Evolutionary conservation across 495 filamentous ascomycete species (phyloP).

Genomic region (Aspergillus asperescens): DNA sequence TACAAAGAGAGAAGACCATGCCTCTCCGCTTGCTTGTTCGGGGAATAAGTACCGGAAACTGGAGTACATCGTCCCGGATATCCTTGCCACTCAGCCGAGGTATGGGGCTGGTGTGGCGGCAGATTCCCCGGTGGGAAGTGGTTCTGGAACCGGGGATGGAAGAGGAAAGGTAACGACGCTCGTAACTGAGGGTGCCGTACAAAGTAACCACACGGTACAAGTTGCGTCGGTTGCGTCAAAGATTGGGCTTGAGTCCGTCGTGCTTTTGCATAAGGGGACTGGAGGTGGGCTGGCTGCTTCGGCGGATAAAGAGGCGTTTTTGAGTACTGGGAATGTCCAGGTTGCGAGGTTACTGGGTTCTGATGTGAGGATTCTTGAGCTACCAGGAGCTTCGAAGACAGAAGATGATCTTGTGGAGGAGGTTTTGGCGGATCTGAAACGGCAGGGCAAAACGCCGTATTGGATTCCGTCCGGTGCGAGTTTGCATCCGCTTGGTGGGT

Average conservation of each 20-base stretch:
- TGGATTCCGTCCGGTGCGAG: constrained; percentile 41
- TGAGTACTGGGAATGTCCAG: constrained; percentile 30
- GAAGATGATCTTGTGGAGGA: constrained; percentile 17
- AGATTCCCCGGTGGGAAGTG: neutral
- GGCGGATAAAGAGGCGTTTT: constrained; percentile 16
- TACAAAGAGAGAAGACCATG: constrained; percentile 39
- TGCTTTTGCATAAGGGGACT: constrained; percentile 29
- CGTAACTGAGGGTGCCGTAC: constrained; percentile 39
- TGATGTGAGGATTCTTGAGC: constrained; percentile 33
- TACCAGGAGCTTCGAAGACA: constrained; percentile 4
- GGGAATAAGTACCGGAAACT: constrained; percentile 45
- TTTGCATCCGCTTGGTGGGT: constrained; percentile 34
- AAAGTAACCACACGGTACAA: constrained; percentile 42
- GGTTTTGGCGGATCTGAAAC: constrained; percentile 20
- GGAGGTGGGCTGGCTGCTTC: constrained; percentile 24
- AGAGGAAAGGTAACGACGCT: constrained; percentile 25
- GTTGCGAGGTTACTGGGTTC: constrained; percentile 31
- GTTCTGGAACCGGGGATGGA: neutral
- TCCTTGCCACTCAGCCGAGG: constrained; percentile 18
- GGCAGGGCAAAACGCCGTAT: constrained; percentile 21
- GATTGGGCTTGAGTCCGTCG: constrained; percentile 24
- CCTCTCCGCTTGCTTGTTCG: constrained; percentile 31
- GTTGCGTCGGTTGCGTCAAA: constrained; percentile 29
- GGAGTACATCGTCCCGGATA: constrained; percentile 40
- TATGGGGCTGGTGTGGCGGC: neutral